Base-by-base conservation (phyloP, 805 yeast genomes). In the Pichia nanzhaoensis region DNA sequence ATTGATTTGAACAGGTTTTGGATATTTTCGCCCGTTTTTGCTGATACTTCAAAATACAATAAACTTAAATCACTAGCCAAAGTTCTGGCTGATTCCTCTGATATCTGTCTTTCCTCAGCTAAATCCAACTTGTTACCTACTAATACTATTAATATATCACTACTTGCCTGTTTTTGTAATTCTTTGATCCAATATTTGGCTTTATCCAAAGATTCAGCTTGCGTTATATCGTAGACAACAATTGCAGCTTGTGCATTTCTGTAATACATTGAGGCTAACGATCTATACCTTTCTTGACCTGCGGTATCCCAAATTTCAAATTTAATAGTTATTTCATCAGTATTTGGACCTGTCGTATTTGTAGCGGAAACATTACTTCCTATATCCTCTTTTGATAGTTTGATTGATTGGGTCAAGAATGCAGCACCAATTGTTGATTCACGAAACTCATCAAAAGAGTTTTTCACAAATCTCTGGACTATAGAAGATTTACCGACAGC, bases 371-470 rank as follows among this genome's bases (percentile, higher is more conserved):
- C 10, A 13, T 21, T 35, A 78, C 57, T 17, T 75, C 73, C 4
- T n/a, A 33, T 19, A 17, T 43, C 46, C 7, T 32, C 42, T 31
- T 28, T 27, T 28, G 36, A 27, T 18, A 45, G 16, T 16, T 31
- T 41, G 38, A 83, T 75, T 3, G 80, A 70, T 57, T 82, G 89
- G 1, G 91, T 82, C 42, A 82, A 68, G 60, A 84, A 84, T 2
- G 93, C 95, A 1, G 95, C 95, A 1, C 95, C 93, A 45, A 84
- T 84, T 1, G 95, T 84, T 20, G 90, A 83, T 62, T 84, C 89
- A 51, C 84, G 73, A 61, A 77, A 67, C 52, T 80, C 85, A 48
- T 81, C 84, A 63, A 84, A 84, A 18, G 82, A 75, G 53, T 83
- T 82, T 57, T 83, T 81, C 24, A 82, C 85, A 51, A 82, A 82